Evolutionary conservation across 495 filamentous ascomycete genomes (phyloP).

Genomic region (Xylaria longipes): DNA sequence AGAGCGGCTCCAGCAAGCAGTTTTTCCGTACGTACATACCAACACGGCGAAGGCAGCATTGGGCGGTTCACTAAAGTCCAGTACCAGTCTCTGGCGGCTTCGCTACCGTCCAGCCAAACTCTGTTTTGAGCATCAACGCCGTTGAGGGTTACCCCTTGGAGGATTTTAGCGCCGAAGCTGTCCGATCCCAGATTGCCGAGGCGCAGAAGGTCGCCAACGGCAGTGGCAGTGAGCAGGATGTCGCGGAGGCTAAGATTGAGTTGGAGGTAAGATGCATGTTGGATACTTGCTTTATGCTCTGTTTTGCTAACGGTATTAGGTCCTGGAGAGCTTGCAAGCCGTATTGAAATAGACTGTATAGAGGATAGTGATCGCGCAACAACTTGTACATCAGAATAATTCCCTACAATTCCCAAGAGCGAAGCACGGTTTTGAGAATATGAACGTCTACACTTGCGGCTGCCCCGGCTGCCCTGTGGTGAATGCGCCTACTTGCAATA

Average conservation of each 20-base stretch:
- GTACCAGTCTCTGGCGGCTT: conserved; percentile 90
- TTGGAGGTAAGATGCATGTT: conserved; percentile 73
- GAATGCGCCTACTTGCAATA: conserved; percentile 20
- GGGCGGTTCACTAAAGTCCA: conserved; percentile 29
- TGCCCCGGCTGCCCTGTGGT: conserved; percentile 13
- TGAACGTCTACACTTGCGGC: conserved; percentile 7
- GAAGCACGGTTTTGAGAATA: conserved; percentile 33
- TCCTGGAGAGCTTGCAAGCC: conserved; percentile 76
- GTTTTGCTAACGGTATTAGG: conserved; percentile 49
- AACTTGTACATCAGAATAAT: conserved; percentile 42
- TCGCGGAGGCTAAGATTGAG: conserved; percentile 98
- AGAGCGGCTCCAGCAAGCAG: conserved; percentile 88
- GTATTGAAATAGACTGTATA: conserved; percentile 68
- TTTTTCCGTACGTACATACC: conserved; percentile 83
- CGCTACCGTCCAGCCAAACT: conserved; percentile 94
- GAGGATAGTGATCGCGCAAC: conserved; percentile 27
- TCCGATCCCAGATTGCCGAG: conserved; percentile 83
- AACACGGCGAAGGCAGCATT: conserved; percentile 20
- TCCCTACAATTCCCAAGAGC: conserved; percentile 29
- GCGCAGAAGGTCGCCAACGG: conserved; percentile 93
- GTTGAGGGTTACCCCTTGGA: conserved; percentile 93
- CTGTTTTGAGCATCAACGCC: conserved; percentile 94
- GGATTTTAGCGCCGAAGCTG: conserved; percentile 89
- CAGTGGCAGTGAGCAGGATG: conserved; percentile 93
- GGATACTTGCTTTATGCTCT: background rate